A percentile compares a stretch with the other conserved stretches of the same genome.
Conservation (phyloP, 1,139 yeast species). For the Schwanniomyces etchellsii region DNA sequence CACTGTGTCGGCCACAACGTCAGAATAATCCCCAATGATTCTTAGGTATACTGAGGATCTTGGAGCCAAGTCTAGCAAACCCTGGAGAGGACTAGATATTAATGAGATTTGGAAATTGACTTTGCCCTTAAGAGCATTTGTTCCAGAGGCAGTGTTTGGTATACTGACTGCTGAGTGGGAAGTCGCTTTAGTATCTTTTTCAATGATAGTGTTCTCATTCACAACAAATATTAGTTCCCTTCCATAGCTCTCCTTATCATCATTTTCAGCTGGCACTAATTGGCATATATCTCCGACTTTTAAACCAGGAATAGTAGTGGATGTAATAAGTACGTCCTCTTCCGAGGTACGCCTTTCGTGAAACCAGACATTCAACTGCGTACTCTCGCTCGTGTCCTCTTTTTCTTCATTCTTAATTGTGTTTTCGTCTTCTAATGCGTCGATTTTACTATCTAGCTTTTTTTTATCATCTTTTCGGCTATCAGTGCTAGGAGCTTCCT, state of each 20-base stretch:
- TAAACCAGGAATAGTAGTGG: slow-evolving; percentile 48
- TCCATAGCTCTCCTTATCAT: neutral
- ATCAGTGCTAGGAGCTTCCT: neutral
- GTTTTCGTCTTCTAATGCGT: neutral
- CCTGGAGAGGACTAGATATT: slow-evolving; percentile 57
- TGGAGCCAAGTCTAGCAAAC: slow-evolving; percentile 59
- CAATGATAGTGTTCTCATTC: neutral
- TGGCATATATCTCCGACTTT: slow-evolving; percentile 74
- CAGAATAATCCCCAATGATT: slow-evolving; percentile 26
- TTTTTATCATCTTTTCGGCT: neutral
- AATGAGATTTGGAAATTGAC: slow-evolving; percentile 45
- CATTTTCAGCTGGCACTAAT: slow-evolving; percentile 31
- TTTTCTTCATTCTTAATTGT: too few species aligned
- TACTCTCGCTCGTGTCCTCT: slow-evolving; percentile 4
- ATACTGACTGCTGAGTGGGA: neutral
- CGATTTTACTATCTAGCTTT: neutral
- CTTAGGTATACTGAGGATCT: slow-evolving; percentile 56
- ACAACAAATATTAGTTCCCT: slow-evolving; percentile 23
- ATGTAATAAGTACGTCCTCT: slow-evolving; percentile 61
- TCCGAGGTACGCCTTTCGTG: slow-evolving; percentile 62
- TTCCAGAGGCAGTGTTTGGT: slow-evolving; percentile 3
- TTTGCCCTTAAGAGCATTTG: slow-evolving; percentile 9
- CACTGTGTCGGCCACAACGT: slow-evolving; percentile 70
- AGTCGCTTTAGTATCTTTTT: neutral
- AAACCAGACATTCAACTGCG: slow-evolving; percentile 55